phyloP scores from a whole-genome alignment of 2,329 filamentous ascomycete species.

The Arthrinium puccinioides region DNA sequence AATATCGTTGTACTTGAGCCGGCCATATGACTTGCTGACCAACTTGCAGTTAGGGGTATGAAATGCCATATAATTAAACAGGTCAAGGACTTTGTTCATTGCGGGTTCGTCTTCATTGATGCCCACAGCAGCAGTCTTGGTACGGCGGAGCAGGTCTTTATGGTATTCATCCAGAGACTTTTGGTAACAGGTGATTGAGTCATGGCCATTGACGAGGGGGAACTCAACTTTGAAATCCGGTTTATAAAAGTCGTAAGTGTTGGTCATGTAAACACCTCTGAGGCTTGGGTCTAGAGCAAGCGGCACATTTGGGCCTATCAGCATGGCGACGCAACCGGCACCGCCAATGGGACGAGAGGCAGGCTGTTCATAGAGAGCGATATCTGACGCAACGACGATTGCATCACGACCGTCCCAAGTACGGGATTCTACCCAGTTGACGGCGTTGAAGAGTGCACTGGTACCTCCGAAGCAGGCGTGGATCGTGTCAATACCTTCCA shows the following conservation, averaged over 20 bases:
- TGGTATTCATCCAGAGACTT: constrained; percentile 28
- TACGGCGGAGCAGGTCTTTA: neutral
- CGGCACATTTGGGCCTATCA: constrained; percentile 41
- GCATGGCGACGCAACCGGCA: constrained; percentile 45
- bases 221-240: constrained; percentile 45
- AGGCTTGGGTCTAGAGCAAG: constrained; percentile 37
- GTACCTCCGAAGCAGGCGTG: constrained; percentile 48
- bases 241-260: constrained; percentile 50
- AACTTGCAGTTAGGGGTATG: constrained; percentile 47
- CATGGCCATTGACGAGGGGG: constrained; percentile 44
- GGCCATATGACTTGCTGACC: constrained; percentile 45
- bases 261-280: constrained; percentile 41
- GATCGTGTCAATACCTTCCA: constrained; percentile 45
- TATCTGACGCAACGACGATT: constrained; percentile 43
- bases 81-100: constrained; percentile 41
- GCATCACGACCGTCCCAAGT: constrained; percentile 45
- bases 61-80: constrained; percentile 48
- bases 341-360: constrained; percentile 44
- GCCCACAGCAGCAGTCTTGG: constrained; percentile 29
- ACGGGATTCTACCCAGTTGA: constrained; percentile 47
- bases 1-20: constrained; percentile 45
- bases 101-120: constrained; percentile 45
- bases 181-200: constrained; percentile 44
- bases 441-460: constrained; percentile 44
- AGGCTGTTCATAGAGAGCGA: constrained; percentile 47